phyloP scores from a whole-genome alignment of 495 filamentous ascomycete species.

The Jackrogersella multiformis region DNA sequence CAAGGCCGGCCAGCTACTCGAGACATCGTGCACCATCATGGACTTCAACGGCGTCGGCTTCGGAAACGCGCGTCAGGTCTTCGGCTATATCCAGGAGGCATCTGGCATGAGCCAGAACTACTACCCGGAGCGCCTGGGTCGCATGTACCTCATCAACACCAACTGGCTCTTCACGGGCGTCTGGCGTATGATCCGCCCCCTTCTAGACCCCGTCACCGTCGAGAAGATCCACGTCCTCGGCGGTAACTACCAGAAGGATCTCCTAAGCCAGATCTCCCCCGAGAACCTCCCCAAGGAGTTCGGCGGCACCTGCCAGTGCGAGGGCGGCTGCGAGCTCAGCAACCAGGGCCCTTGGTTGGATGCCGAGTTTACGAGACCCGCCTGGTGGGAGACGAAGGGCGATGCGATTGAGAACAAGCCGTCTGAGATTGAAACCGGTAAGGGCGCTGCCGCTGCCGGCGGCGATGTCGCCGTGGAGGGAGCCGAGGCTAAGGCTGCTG shows the following conservation, averaged over 20 bases:
- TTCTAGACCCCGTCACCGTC: slow-evolving; percentile 96
- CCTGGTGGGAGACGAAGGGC: slow-evolving; percentile 70
- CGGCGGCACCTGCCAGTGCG: slow-evolving; percentile 84
- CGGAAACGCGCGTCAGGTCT: slow-evolving; percentile 78
- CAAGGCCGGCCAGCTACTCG: slow-evolving; percentile 86
- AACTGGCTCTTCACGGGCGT: slow-evolving; percentile 90
- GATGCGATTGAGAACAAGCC: slow-evolving; percentile 39
- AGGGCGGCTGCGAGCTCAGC: slow-evolving; percentile 85
- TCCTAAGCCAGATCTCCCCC: slow-evolving; percentile 82
- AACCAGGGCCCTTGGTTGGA: slow-evolving; percentile 95
- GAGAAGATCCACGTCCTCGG: slow-evolving; percentile 95
- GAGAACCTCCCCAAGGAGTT: slow-evolving; percentile 92
- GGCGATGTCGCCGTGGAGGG: slow-evolving; percentile 38
- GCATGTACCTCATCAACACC: slow-evolving; percentile 95
- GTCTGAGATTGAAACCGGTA: slow-evolving; percentile 36
- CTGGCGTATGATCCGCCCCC: slow-evolving; percentile 86
- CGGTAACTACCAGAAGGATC: slow-evolving; percentile 78
- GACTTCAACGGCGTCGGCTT: slow-evolving; percentile 94
- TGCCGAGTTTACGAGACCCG: slow-evolving; percentile 70
- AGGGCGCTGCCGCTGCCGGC: slow-evolving; percentile 26
- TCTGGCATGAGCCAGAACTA: slow-evolving; percentile 87
- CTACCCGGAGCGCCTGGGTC: slow-evolving; percentile 91
- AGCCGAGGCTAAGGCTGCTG: slow-evolving; percentile 47
- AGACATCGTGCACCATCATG: slow-evolving; percentile 98
- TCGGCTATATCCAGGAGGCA: slow-evolving; percentile 73